A percentile compares a stretch with the other conserved stretches of the same genome.
These are phyloP conservation scores for Ceratobasidium sp. DNA, from an alignment of 1,284 basidiomycete species.

Conservation along the genomic window DNA sequence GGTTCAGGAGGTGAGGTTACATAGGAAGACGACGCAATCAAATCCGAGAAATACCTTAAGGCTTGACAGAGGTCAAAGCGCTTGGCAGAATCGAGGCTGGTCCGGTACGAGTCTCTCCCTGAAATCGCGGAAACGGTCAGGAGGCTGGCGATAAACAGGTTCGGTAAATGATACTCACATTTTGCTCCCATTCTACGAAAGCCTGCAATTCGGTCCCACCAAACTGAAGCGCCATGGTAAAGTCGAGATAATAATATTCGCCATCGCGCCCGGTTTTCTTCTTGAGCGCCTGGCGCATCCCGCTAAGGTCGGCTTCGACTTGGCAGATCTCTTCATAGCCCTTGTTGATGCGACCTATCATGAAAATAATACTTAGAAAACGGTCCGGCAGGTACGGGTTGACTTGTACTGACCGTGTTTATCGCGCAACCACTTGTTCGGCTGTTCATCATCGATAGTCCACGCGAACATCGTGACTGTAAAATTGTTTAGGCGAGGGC, in stretches of 20 bases:
- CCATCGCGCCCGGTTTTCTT: constrained; percentile 39
- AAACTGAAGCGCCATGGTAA: constrained; percentile 44
- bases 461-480: constrained; percentile 41
- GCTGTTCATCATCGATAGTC: constrained; percentile 11
- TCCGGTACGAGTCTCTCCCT: constrained; percentile 41
- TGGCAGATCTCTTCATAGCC: constrained; percentile 43
- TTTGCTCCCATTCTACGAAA: constrained; percentile 45
- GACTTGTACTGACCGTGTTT: constrained; percentile 2
- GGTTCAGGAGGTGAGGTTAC: neutral
- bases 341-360: constrained; percentile 31
- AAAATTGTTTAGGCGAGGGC: constrained; percentile 38
- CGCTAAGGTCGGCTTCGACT: constrained; percentile 41
- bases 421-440: constrained; percentile 37
- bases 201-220: constrained; percentile 45
- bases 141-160: neutral
- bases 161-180: constrained; percentile 8
- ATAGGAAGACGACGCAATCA: neutral
- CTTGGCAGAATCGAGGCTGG: constrained; percentile 38
- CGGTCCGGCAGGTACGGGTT: no score
- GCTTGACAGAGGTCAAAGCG: constrained; percentile 30
- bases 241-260: constrained; percentile 43
- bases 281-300: constrained; percentile 42
- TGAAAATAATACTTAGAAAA: neutral
- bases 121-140: neutral
- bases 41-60: constrained; percentile 1